phyloP scores from a whole-genome alignment of 768 basidiomycete genomes.

The Mycena rebaudengoi region DNA sequence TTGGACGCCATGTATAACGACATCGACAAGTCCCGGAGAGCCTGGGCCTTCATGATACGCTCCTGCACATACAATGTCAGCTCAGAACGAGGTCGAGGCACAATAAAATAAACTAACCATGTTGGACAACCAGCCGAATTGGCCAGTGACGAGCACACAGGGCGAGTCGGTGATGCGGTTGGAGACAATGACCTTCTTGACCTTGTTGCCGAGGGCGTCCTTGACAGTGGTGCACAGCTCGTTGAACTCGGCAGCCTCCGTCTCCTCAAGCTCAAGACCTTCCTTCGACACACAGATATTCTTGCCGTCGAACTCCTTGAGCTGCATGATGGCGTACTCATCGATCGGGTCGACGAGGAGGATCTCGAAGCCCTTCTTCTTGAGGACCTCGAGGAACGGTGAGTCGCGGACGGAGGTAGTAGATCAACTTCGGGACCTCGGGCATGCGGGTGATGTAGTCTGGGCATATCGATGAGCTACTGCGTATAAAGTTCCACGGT shows the following conservation, averaged over 20 bases:
- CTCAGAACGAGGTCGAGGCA: not conserved
- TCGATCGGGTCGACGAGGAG: too few species aligned
- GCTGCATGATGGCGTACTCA: too few species aligned
- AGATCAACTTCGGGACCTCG: constrained; percentile 96
- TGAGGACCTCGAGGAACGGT: constrained; percentile 97
- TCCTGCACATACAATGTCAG: constrained; percentile 56
- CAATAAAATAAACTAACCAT: constrained; percentile 68
- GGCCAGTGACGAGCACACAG: constrained; percentile 95
- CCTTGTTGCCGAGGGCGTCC: constrained; percentile 98
- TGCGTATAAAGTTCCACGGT: too few species aligned
- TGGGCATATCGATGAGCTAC: too few species aligned
- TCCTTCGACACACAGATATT: constrained; percentile 99
- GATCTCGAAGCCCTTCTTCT: too few species aligned
- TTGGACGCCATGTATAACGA: constrained; percentile 98
- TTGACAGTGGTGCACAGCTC: constrained; percentile 94
- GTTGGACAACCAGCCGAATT: constrained; percentile 99
- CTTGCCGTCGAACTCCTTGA: too few species aligned
- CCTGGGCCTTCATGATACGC: constrained; percentile 99
- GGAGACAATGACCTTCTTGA: constrained; percentile 97
- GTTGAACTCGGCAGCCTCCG: constrained; percentile 83
- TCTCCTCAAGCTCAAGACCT: constrained; percentile 98
- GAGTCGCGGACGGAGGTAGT: too few species aligned
- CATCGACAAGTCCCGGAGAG: constrained; percentile 96
- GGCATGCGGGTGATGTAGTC: constrained; percentile 99
- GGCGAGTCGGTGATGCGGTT: constrained; percentile 97